A percentile compares a stretch with the other conserved stretches of the same genome.
phyloP scores from a whole-genome alignment of 345 rosid species.

The Iberis pinnata region DNA sequence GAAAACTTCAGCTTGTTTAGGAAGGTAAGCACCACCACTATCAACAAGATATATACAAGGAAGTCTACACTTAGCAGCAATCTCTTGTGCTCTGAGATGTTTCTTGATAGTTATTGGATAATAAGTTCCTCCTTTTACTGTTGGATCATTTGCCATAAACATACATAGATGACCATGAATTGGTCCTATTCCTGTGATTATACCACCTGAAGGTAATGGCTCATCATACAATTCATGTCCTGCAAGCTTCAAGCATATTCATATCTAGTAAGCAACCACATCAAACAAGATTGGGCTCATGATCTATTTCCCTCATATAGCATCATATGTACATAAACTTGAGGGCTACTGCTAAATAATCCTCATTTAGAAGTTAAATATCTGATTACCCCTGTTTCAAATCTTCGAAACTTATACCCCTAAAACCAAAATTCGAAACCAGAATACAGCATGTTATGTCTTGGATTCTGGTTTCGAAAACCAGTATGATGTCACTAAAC shows the following conservation, averaged over 20 bases:
- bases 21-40: conserved; percentile 94
- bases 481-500: not conserved
- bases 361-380: too few relatives aligned
- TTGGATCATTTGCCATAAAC: conserved; percentile 95
- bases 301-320: too few relatives aligned
- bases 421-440: too few relatives aligned
- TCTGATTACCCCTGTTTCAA: too few relatives aligned
- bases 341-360: too few relatives aligned
- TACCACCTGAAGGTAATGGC: conserved; percentile 78
- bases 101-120: conserved; percentile 92
- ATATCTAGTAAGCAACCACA: conserved; percentile 32
- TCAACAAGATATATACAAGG: conserved; percentile 94
- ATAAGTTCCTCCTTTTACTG: conserved; percentile 95
- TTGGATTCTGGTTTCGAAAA: too few relatives aligned
- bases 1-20: conserved; percentile 92
- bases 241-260: conserved; percentile 69
- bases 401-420: too few relatives aligned
- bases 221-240: conserved; percentile 86
- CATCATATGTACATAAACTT: too few relatives aligned
- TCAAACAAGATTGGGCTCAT: not conserved
- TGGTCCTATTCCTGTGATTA: conserved; percentile 84
- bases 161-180: conserved; percentile 89
- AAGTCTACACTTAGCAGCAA: conserved; percentile 75
- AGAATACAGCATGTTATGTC: too few relatives aligned
- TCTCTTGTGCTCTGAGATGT: conserved; percentile 95